Evolutionary conservation across 495 filamentous ascomycete species (phyloP), one percentile per base, ranked within the genome.

Genomic region (Xylaria acuta): DNA sequence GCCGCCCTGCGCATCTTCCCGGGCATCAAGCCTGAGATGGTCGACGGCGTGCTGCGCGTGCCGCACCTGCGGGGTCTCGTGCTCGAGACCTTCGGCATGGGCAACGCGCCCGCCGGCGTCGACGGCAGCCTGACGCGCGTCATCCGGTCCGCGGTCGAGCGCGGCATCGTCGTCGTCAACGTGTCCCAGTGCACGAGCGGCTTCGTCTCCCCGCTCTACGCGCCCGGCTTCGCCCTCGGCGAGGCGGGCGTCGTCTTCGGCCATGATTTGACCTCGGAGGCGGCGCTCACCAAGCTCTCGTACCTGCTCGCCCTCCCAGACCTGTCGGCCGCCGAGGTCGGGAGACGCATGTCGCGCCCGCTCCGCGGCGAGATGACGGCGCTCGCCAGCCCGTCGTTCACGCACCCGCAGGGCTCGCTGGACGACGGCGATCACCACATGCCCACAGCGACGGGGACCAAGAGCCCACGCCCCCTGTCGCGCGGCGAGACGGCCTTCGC

Each of bases 1-100:
- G 95, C 95, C 5, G 97, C 94, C 79, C 85, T 99, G 71, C 90
- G 95, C 22, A 94, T 99, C 74, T 99, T 98, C 80, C 96, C 96
- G 0, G 96, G 96, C 27, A 97, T 99, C 82, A 92, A 92, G 80
- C 94, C 96, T 5, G 91, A 95, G 74, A 97, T 99, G 94, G 89
- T 99, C 18, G 93, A 97, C 78, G 92, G 91, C 7, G 94, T 99
- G 25, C 84, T 98, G 67, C 85, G 87, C 40, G 80, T 96, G n/a
- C 88, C 93, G 5, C 90, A 90, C 14, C 84, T 99, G 14, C 88
- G 91, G 64, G 96, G 96, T 0, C 82, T 99, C 53, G 90, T 99
- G 25, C 85, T 99, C 34, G 95, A 98, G 84, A 98, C 96, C 0
- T 99, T 98, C 80, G 96, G 96, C 40, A 93, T 95, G 73, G 96